Percentiles rank a stretch among this genome's conserved stretches.
phyloP scores from a whole-genome alignment of 441 rosid species.

The Arabidopsis lyrata region DNA sequence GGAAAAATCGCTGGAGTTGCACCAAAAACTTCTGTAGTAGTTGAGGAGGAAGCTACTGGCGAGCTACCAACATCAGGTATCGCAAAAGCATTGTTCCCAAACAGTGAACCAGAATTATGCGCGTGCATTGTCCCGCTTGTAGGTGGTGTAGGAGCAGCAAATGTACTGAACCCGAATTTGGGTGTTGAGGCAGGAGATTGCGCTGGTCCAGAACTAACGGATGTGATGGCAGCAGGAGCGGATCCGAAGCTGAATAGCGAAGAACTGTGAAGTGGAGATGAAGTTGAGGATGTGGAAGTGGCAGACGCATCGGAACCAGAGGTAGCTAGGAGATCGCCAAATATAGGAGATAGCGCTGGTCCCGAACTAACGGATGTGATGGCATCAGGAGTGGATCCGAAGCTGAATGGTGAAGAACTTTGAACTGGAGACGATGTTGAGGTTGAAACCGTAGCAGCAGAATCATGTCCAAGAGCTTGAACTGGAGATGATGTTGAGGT shows the following conservation, averaged over 20 bases:
- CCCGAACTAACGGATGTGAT: not conserved
- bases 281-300: constrained; percentile 8
- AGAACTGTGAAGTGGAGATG: not conserved
- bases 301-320: not conserved
- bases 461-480: too few relatives aligned
- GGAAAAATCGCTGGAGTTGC: too few relatives aligned
- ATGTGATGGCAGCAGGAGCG: not conserved
- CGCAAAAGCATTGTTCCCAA: not conserved
- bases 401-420: not conserved
- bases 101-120: not conserved
- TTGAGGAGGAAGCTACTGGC: not conserved
- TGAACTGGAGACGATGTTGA: not conserved
- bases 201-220: not conserved
- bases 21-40: not conserved
- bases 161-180: not conserved
- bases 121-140: not conserved
- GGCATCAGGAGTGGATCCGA: not conserved
- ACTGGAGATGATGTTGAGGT: too few relatives aligned
- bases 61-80: not conserved
- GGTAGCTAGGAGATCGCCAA: not conserved
- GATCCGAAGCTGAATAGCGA: not conserved
- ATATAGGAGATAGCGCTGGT: not conserved
- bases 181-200: not conserved
- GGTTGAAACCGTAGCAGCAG: too few relatives aligned
- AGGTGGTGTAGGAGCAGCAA: not conserved